These are phyloP conservation scores for Cinnamomum micranthum DNA, from an alignment of 164 flowering plant genomes.

Conservation along the genomic window DNA sequence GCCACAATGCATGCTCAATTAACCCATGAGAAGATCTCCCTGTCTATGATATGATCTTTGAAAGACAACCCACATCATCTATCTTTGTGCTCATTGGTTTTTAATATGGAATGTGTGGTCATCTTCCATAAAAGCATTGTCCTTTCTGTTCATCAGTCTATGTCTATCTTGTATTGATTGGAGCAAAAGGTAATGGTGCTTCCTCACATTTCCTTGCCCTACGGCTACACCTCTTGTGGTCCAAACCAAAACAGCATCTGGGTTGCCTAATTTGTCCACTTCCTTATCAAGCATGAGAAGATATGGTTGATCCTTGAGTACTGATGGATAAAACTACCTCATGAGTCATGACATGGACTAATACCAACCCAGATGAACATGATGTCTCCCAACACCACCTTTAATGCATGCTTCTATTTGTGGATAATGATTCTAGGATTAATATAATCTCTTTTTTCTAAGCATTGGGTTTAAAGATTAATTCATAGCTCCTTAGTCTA, in stretches of 20 bases:
- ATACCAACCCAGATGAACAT: neutral
- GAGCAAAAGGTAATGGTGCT: neutral
- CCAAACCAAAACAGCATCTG: neutral
- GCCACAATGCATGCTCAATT: neutral
- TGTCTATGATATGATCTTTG: neutral
- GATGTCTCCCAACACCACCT: neutral
- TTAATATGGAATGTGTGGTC: neutral
- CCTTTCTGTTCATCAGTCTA: neutral
- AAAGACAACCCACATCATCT: neutral
- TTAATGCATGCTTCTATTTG: neutral
- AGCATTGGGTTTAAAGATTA: neutral
- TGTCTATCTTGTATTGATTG: neutral
- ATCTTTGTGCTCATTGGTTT: neutral
- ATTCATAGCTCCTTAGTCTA: neutral
- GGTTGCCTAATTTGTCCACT: neutral
- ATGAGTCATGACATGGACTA: neutral
- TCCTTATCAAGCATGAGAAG: neutral
- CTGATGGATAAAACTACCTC: neutral
- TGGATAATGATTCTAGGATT: neutral
- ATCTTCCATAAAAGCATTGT: neutral
- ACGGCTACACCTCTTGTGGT: neutral
- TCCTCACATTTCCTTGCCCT: neutral
- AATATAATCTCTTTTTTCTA: neutral
- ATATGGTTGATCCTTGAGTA: neutral
- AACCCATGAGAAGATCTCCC: constrained; percentile 4